Percentiles rank a stretch among this genome's conserved stretches.
Conservation (phyloP, 345 rosid species). For the Bruguiera sexangula region DNA sequence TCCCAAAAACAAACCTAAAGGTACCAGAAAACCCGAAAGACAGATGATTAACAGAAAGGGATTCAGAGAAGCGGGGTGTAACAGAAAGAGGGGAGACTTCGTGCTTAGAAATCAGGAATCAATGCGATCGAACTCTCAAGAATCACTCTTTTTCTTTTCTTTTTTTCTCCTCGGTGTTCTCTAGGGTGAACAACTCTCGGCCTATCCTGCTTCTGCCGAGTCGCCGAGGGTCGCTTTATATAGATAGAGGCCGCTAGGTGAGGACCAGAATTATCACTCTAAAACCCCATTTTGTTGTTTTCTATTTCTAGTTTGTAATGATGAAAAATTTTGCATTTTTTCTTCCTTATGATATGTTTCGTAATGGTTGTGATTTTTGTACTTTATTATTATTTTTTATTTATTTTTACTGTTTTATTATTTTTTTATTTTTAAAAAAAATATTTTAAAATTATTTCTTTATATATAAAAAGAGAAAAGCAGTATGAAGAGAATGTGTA, state of each 20-base stretch:
- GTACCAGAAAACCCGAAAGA: conserved; percentile 44
- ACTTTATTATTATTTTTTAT: too few relatives aligned
- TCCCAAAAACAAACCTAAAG: conserved; percentile 47
- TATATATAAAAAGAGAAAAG: too few relatives aligned
- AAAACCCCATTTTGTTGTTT: neutral
- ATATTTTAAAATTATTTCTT: too few relatives aligned
- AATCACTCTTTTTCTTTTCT: neutral
- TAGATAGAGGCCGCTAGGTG: conserved; percentile 17
- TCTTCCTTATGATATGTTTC: too few relatives aligned
- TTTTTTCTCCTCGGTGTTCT: neutral
- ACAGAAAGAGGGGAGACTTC: conserved; percentile 26
- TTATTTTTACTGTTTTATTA: too few relatives aligned
- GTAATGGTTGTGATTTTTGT: too few relatives aligned
- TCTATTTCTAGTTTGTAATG: too few relatives aligned
- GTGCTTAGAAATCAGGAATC: neutral
- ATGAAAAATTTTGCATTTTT: too few relatives aligned
- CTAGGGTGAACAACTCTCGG: conserved; percentile 25
- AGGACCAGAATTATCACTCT: conserved; percentile 20
- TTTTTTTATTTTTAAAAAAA: too few relatives aligned
- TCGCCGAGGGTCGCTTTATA: conserved; percentile 32
- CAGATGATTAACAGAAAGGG: conserved; percentile 82
- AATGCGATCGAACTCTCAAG: conserved; percentile 6
- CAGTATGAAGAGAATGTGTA: too few relatives aligned
- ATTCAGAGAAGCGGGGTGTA: conserved; percentile 56
- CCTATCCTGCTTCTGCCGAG: conserved; percentile 24